Evolutionary conservation across 371 early-diverging fungal genomes (phyloP).

Genomic region (Coemansia sp.): DNA sequence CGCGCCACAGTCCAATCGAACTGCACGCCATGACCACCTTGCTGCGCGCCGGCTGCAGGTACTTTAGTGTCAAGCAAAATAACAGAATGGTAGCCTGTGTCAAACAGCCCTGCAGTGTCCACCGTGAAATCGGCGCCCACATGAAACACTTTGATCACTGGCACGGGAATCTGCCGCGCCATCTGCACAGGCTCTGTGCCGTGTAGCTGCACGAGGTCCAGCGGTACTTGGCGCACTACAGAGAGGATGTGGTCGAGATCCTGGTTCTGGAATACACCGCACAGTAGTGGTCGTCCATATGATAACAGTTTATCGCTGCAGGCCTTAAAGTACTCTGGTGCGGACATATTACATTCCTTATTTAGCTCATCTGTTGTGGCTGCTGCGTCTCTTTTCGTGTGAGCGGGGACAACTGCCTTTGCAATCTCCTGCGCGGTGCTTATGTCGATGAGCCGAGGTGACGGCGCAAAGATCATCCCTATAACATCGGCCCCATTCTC

Average conservation of each 20-base stretch:
- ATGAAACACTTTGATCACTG: constrained; percentile 88
- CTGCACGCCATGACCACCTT: constrained; percentile 67
- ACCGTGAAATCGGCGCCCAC: constrained; percentile 56
- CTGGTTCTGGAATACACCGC: constrained; percentile 93
- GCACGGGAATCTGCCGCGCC: constrained; percentile 69
- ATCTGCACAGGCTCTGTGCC: constrained; percentile 72
- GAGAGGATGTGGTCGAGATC: constrained; percentile 70
- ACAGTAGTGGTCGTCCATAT: constrained; percentile 66
- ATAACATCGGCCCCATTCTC: constrained; percentile 84
- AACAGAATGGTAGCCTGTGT: constrained; percentile 55
- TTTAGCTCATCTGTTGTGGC: not conserved
- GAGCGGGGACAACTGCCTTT: constrained; percentile 16
- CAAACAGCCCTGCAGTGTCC: constrained; percentile 13
- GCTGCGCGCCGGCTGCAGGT: constrained; percentile 56
- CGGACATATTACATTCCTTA: not conserved
- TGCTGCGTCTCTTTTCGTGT: not conserved
- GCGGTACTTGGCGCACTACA: constrained; percentile 61
- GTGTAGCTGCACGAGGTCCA: constrained; percentile 93
- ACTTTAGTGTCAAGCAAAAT: constrained; percentile 73
- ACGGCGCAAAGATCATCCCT: constrained; percentile 84
- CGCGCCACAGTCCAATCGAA: constrained; percentile 82
- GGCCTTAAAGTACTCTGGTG: constrained; percentile 17
- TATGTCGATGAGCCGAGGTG: constrained; percentile 47
- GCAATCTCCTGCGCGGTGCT: constrained; percentile 42
- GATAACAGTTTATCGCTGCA: not conserved